Evolutionary conservation across 2,329 filamentous ascomycete genomes (phyloP).

Genomic region (Colletotrichum sp.): DNA sequence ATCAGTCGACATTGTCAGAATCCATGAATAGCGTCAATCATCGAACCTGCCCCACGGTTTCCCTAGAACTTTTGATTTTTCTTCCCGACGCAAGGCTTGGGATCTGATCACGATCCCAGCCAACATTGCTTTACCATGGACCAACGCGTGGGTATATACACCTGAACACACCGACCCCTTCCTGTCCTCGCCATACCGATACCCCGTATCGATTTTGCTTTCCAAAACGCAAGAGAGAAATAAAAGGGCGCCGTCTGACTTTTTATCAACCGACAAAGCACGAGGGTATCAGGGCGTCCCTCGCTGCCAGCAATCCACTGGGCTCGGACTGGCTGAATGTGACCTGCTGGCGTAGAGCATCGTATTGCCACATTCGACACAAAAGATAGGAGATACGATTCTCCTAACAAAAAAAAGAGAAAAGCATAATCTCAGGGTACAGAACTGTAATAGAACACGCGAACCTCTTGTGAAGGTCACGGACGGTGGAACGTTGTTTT

Average conservation of each 20-base stretch:
- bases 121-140: neutral
- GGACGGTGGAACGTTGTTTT: neutral
- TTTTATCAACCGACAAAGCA: constrained; percentile 10
- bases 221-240: neutral
- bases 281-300: constrained; percentile 11
- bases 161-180: neutral
- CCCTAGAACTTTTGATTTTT: neutral
- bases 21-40: neutral
- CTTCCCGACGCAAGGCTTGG: neutral
- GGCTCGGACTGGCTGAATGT: neutral
- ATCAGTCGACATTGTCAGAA: neutral
- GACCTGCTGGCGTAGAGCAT: neutral
- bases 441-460: constrained; percentile 18
- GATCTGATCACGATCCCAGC: neutral
- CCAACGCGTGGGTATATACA: constrained; percentile 20
- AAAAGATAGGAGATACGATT: neutral
- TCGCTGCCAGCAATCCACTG: constrained; percentile 7
- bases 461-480: neutral
- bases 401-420: neutral
- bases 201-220: neutral
- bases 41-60: neutral
- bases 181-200: neutral
- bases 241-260: neutral
- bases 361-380: neutral
- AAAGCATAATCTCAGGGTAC: neutral